A percentile compares a stretch with the other conserved stretches of the same genome.
phyloP scores from a whole-genome alignment of 495 filamentous ascomycete genomes.

The Pyrenula aspistea region DNA sequence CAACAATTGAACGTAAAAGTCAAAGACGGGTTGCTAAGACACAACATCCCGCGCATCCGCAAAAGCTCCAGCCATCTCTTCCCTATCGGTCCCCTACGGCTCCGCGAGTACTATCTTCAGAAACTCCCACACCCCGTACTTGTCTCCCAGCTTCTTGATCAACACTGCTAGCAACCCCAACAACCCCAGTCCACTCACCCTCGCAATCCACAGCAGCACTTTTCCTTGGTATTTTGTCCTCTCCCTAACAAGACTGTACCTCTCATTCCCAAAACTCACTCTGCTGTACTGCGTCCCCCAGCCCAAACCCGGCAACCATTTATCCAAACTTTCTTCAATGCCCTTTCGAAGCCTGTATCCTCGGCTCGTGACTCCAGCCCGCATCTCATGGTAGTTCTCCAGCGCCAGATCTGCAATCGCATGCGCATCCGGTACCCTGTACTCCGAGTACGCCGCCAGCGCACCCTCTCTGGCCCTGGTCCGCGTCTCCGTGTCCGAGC shows the following conservation, averaged over 20 bases:
- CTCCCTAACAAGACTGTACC: slow-evolving; percentile 71
- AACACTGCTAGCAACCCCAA: neutral
- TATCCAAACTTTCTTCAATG: slow-evolving; percentile 71
- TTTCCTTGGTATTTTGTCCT: slow-evolving; percentile 56
- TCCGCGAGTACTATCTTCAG: neutral
- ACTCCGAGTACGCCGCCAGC: slow-evolving; percentile 58
- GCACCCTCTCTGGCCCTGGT: slow-evolving; percentile 36
- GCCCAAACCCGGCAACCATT: slow-evolving; percentile 62
- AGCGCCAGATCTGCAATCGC: slow-evolving; percentile 89
- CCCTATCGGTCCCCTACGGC: too few species aligned
- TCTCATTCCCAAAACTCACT: slow-evolving; percentile 83
- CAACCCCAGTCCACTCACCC: neutral
- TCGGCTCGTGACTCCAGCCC: slow-evolving; percentile 61
- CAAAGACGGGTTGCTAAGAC: too few species aligned
- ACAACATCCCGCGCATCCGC: too few species aligned
- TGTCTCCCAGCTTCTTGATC: neutral
- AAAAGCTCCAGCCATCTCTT: too few species aligned
- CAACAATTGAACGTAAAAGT: too few species aligned
- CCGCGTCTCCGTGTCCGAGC: slow-evolving; percentile 24
- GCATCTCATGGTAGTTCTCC: slow-evolving; percentile 90
- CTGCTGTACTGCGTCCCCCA: slow-evolving; percentile 90
- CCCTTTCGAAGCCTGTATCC: slow-evolving; percentile 69
- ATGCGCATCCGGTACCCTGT: slow-evolving; percentile 64
- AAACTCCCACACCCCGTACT: neutral
- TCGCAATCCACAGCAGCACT: slow-evolving; percentile 26